Evolutionary conservation across 352 stramenopile genomes (phyloP), one percentile per base, ranked within the genome.

Genomic region (Globisporangium acanthophoron): DNA sequence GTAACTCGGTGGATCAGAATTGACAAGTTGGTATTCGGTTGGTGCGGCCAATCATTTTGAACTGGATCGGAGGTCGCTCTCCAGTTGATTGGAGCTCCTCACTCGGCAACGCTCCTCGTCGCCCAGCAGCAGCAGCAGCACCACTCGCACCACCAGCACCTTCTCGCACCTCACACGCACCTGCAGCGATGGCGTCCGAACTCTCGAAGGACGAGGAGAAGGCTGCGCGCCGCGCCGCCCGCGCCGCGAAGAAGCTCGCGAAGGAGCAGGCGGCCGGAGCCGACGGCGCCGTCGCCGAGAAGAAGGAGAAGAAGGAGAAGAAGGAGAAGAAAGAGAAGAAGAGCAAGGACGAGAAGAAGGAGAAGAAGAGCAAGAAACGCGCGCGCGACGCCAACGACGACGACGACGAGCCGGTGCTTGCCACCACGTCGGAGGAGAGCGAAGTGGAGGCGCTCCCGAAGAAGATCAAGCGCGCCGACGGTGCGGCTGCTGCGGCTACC

Each of bases 341-440:
- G 51, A 62, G 82, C 11, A 90, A 88, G 58, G 81, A 86, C 57
- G 61, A 80, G n/a, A 88, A 90, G 59, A 88, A 87, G 67, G 68
- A 64, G 52, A 90, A 92, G 67, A 90, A 90, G 65, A 78, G 78
- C 52, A 90, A 92, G 67, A 90, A 90, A 64, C 80, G 80, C 47
- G 68, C 58, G 31, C 80, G 76, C 15, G 74, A 88, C 5, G 56
- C 66, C 0, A 57, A 80, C 7, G 56, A 62, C 16, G 51, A 69
- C 5, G 64, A 68, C 9, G 46, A 67, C 33, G 61, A 64, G 21
- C 54, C 80, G 16, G 63, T 65, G 20, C 70, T 69, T 39, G 66
- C 66, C 20, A 64, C 78, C 37, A 82, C 73, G 5, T 84, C 79
- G 5, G 70, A 74, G 5, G 71, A 88, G 56, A 87, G 73, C 58